Percentiles rank a stretch among this genome's conserved stretches.
Evolutionary conservation across 1,139 yeast species (phyloP).

Genomic region (Protomyces lactucae-debilis): DNA sequence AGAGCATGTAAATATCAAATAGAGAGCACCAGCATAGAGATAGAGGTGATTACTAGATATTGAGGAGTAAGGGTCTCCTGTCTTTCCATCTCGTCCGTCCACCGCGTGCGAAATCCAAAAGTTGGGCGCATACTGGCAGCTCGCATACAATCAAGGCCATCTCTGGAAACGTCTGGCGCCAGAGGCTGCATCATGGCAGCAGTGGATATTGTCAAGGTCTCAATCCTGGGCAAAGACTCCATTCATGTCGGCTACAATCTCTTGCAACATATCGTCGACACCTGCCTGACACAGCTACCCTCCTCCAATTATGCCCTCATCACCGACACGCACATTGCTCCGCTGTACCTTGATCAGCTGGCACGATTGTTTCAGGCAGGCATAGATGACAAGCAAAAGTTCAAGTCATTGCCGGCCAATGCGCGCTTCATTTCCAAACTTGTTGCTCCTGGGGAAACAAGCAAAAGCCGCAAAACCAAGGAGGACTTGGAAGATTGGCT

Average conservation of each 20-base stretch:
- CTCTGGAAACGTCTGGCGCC: not conserved
- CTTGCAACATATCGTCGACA: constrained; percentile 67
- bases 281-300: constrained; percentile 56
- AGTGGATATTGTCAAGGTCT: constrained; percentile 16
- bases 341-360: constrained; percentile 47
- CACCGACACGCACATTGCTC: constrained; percentile 70
- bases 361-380: constrained; percentile 43
- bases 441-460: constrained; percentile 90
- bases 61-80: too few species aligned
- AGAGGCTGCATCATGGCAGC: not conserved
- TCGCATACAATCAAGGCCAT: too few species aligned
- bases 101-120: too few species aligned
- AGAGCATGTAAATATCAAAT: not conserved
- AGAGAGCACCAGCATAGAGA: not conserved
- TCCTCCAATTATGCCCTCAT: constrained; percentile 90
- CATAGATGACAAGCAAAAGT: constrained; percentile 34
- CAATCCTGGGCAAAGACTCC: constrained; percentile 68
- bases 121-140: too few species aligned
- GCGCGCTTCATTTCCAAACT: constrained; percentile 63
- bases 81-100: too few species aligned
- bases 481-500: constrained; percentile 91
- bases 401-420: constrained; percentile 37
- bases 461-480: constrained; percentile 81
- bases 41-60: not conserved
- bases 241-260: constrained; percentile 90